Conservation (phyloP, 257 asterid species). For the Solanum sejunctum region DNA sequence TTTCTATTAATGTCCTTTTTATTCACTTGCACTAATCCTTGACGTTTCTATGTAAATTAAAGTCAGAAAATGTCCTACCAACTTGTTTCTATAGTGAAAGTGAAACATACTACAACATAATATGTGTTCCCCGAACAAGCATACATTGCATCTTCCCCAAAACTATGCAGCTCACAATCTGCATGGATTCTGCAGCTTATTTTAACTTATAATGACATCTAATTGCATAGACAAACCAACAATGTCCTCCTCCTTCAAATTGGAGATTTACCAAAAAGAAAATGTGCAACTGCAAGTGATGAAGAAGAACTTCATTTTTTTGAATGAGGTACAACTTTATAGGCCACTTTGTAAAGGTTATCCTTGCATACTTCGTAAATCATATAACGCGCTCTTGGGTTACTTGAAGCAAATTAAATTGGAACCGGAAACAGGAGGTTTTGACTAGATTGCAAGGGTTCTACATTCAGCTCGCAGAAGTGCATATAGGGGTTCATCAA, state of each 20-base stretch:
- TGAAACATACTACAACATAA: not conserved
- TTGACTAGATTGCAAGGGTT: not conserved
- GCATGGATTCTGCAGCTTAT: not conserved
- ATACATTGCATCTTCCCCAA: not conserved
- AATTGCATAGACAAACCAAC: not conserved
- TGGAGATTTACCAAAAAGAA: not conserved
- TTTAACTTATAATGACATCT: not conserved
- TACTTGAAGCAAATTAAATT: not conserved
- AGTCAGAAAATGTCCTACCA: not conserved
- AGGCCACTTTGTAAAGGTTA: not conserved
- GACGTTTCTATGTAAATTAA: not conserved
- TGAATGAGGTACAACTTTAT: not conserved
- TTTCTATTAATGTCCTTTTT: not conserved
- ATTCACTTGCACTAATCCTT: not conserved
- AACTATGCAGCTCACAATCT: not conserved
- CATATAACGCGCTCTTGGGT: not conserved
- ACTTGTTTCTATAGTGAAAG: not conserved
- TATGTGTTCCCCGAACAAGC: not conserved
- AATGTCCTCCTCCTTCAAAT: not conserved
- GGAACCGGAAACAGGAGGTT: not conserved
- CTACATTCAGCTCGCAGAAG: not conserved
- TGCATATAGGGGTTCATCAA: not conserved
- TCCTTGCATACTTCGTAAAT: not conserved
- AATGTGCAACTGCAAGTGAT: not conserved
- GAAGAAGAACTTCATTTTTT: not conserved